Conservation (phyloP, 768 basidiomycete genomes). For the Trametes maxima region DNA sequence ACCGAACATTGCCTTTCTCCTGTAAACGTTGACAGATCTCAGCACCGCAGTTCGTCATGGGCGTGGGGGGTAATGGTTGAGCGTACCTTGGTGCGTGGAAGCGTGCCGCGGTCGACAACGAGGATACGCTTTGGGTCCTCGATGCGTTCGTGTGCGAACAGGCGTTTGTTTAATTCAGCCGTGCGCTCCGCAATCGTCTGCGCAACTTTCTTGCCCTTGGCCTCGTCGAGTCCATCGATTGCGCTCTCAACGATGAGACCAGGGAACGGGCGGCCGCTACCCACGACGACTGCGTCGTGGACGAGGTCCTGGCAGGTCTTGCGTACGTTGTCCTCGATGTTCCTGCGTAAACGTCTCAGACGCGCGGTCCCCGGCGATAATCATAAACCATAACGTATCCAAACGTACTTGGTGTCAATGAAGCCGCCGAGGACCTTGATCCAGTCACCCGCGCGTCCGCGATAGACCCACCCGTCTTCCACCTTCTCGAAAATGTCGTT, state of each 20-base stretch:
- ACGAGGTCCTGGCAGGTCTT: slow-evolving; percentile 21
- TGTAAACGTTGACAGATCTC: neutral
- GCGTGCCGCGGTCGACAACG: slow-evolving; percentile 8
- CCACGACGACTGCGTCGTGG: slow-evolving; percentile 28
- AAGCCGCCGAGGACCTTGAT: slow-evolving; percentile 24
- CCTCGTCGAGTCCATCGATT: neutral
- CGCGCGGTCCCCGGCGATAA: neutral
- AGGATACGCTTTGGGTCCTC: slow-evolving; percentile 12
- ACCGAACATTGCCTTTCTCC: slow-evolving; percentile 15
- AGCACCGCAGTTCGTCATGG: neutral
- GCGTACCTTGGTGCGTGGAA: slow-evolving; percentile 16
- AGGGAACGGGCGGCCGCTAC: slow-evolving; percentile 16
- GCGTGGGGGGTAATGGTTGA: neutral
- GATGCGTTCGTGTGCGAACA: slow-evolving; percentile 23
- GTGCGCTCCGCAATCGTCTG: slow-evolving; percentile 9
- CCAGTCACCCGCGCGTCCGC: slow-evolving; percentile 29
- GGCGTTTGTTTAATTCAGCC: neutral
- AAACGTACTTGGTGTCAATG: slow-evolving; percentile 26
- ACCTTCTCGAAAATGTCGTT: slow-evolving; percentile 29
- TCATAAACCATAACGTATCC: neutral
- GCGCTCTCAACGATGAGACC: slow-evolving; percentile 24
- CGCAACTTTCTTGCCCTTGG: slow-evolving; percentile 3
- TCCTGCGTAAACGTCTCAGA: slow-evolving; percentile 1
- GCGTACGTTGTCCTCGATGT: slow-evolving; percentile 26
- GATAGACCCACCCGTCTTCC: slow-evolving; percentile 24